Percentiles rank a stretch among this genome's conserved stretches.
Conservation (phyloP, 495 filamentous ascomycete species). For the Thermochaetoides thermophila region DNA sequence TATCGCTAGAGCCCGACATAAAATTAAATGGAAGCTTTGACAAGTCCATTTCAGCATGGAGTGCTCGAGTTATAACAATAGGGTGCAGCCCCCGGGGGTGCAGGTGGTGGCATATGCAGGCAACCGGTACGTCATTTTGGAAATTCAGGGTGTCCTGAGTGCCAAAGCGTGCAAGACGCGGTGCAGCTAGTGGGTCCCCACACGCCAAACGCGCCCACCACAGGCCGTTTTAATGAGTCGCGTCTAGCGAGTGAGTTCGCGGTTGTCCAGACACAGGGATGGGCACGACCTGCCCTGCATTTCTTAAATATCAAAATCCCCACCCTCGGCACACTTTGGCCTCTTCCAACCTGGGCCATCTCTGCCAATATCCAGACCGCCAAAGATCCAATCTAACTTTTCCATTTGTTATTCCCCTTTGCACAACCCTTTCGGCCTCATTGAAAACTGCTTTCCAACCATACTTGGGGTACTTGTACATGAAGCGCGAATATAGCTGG, state of each 20-base stretch:
- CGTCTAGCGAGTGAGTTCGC: constrained; percentile 13
- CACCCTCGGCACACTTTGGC: constrained; percentile 10
- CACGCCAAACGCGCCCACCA: constrained; percentile 14
- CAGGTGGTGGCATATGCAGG: no score
- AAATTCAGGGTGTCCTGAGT: no score
- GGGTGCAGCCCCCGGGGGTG: no score
- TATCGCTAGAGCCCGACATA: no score
- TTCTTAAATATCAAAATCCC: constrained; percentile 23
- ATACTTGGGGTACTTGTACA: no score
- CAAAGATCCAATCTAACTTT: not conserved
- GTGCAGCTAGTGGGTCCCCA: constrained; percentile 2
- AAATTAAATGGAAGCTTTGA: no score
- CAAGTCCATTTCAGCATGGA: no score
- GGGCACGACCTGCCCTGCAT: constrained; percentile 14
- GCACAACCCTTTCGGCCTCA: not conserved
- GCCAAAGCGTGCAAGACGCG: constrained; percentile 6
- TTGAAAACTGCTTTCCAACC: not conserved
- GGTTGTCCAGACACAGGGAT: constrained; percentile 20
- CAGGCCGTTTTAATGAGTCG: constrained; percentile 15
- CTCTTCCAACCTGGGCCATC: constrained; percentile 14
- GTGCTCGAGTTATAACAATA: no score
- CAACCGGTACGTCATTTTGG: no score
- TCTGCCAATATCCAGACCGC: constrained; percentile 4
- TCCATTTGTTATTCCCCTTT: constrained; percentile 1
- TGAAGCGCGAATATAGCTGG: constrained; percentile 4